Evolutionary conservation across 768 basidiomycete species (phyloP).

Genomic region (Leccinum pellstonianum): DNA sequence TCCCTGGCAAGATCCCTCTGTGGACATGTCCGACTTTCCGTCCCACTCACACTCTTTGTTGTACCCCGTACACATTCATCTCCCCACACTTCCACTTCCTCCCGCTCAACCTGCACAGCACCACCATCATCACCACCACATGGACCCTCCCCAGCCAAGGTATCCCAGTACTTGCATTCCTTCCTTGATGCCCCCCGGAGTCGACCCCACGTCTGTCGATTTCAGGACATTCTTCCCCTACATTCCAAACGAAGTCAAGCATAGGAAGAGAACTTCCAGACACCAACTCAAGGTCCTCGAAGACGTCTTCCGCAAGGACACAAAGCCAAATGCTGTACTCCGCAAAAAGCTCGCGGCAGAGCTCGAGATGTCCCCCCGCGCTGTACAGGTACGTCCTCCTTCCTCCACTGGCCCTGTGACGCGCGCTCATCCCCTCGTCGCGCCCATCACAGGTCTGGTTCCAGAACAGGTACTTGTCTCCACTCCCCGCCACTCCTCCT

Average conservation of each 20-base stretch:
- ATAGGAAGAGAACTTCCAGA: constrained; percentile 85
- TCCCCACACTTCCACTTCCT: neutral
- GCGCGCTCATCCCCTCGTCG: constrained; percentile 24
- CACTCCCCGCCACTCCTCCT: constrained; percentile 3
- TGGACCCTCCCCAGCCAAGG: constrained; percentile 32
- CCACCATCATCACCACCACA: constrained; percentile 19
- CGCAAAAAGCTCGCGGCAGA: constrained; percentile 78
- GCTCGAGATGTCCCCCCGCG: constrained; percentile 89
- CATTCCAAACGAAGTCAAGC: constrained; percentile 91
- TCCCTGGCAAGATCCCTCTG: neutral
- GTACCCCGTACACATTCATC: constrained; percentile 20
- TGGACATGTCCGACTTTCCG: constrained; percentile 27
- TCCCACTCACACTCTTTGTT: constrained; percentile 31
- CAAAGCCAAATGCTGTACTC: constrained; percentile 83
- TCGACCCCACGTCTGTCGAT: constrained; percentile 68
- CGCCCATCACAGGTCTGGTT: constrained; percentile 73
- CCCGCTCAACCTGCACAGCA: neutral
- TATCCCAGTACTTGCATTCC: constrained; percentile 43
- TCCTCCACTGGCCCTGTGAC: constrained; percentile 5
- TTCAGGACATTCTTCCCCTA: constrained; percentile 86
- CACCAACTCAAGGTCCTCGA: constrained; percentile 90
- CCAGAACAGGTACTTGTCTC: constrained; percentile 66
- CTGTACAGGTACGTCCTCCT: constrained; percentile 78
- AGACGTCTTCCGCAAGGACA: constrained; percentile 79
- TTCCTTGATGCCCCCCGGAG: constrained; percentile 47